Base-by-base conservation (phyloP, 2,329 filamentous ascomycete species). In the Scedosporium minutisporum region DNA sequence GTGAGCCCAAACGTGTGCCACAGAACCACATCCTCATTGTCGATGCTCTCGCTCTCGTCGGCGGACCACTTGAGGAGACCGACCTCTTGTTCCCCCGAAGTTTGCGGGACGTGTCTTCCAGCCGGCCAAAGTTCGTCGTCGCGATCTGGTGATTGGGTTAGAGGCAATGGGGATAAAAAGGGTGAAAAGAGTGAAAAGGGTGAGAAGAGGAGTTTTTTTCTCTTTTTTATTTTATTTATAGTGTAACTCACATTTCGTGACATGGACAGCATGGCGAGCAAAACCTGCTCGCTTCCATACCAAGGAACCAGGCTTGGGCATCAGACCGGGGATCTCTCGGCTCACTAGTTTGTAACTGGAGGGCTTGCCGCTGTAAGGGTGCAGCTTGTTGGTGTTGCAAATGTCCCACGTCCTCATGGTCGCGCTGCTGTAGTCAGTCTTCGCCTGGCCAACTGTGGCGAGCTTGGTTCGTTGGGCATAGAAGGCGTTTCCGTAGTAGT, bases 1-100 rank as follows among this genome's bases (percentile, higher is more conserved):
- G 89, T 93, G 42, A 96, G 80, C 42, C 93, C 93, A 70, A 96
- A 97, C 0, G 91, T 96, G 76, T 96, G 92, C 92, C 92, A 97
- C 16, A 96, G 82, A 1, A 97, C 92, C 33, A 96, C 77, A 71
- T 97, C 90, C 0, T 87, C 90, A 78, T 96, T 89, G 62, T 89
- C 89, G 67, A 96, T 86, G 27, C 78, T 82, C 63, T 83, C 85
- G 57, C 77, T 77, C 12, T 89, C 86, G 65, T 91, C 84, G 25
- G 85, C 85, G 67, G 95, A 88, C 91, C 90, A 93, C 67, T 86
- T 81, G 0, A 89, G 87, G 2, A 96, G 77, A 38, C 91, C 91
- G 51, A 77, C 75, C 0, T 88, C 89, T 0, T 89, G 88, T 67
- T 91, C 87, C 69, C 92, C 92, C 0, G 87, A 91, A 6, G 92